Conservation (phyloP, 2,329 filamentous ascomycete species). For the Colletotrichum lindemuthianum region DNA sequence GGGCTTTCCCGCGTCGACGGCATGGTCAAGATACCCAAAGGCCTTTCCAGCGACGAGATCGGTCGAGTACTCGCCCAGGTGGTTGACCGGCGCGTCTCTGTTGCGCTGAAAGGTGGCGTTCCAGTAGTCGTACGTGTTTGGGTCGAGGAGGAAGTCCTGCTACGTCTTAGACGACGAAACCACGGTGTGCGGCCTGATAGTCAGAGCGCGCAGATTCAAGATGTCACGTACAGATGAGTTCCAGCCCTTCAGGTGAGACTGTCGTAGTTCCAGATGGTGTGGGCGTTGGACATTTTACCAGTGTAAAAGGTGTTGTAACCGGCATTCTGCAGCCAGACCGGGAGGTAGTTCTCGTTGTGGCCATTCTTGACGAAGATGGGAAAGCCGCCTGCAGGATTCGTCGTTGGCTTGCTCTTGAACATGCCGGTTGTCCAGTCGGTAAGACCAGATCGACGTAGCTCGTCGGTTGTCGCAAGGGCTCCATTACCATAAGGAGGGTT, state of each 20-base stretch:
- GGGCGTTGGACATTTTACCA: slow-evolving; percentile 65
- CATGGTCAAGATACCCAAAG: slow-evolving; percentile 69
- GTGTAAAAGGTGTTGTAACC: slow-evolving; percentile 65
- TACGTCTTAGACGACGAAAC: background rate
- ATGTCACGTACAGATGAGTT: slow-evolving; percentile 54
- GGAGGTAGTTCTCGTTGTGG: slow-evolving; percentile 60
- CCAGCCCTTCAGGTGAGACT: slow-evolving; percentile 63
- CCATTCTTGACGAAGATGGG: slow-evolving; percentile 62
- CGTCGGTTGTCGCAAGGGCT: background rate
- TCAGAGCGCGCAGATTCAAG: no score
- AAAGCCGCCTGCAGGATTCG: slow-evolving; percentile 46
- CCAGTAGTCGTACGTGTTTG: slow-evolving; percentile 74
- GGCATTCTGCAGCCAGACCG: slow-evolving; percentile 60
- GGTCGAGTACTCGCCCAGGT: slow-evolving; percentile 54
- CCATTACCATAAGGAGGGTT: slow-evolving; percentile 65
- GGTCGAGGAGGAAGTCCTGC: slow-evolving; percentile 67
- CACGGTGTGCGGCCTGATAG: no score
- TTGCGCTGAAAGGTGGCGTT: slow-evolving; percentile 74
- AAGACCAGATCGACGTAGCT: background rate
- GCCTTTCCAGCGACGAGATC: slow-evolving; percentile 71
- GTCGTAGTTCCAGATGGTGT: slow-evolving; percentile 60
- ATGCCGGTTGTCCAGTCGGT: background rate
- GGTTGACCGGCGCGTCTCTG: slow-evolving; percentile 52
- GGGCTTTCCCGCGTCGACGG: slow-evolving; percentile 59
- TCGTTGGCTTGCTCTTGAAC: slow-evolving; percentile 33